Conservation (phyloP, 73 alveolate species). For the Paramecium pentaurelia region DNA sequence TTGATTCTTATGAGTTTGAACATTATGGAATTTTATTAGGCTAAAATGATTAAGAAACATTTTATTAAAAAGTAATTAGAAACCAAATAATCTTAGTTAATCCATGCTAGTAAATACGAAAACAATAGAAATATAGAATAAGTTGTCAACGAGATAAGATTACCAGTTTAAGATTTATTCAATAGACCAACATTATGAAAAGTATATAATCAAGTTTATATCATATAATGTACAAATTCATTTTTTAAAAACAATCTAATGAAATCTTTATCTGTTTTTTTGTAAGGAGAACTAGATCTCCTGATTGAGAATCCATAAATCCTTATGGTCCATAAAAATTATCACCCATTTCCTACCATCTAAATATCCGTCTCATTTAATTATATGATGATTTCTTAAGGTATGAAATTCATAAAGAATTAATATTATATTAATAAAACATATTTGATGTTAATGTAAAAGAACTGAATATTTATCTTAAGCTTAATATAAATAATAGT, state of each 20-base stretch:
- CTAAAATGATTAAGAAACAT: neutral
- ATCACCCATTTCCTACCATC: constrained; percentile 3
- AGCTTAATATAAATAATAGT: too few species aligned
- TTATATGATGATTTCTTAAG: neutral
- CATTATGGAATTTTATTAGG: neutral
- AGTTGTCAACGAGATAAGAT: neutral
- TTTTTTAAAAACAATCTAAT: neutral
- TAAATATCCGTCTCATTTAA: neutral
- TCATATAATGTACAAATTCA: neutral
- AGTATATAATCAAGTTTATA: neutral
- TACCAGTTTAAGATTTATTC: neutral
- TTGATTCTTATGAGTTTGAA: constrained; percentile 28
- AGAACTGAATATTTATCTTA: too few species aligned
- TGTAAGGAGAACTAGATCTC: constrained; percentile 38
- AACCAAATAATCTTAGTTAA: neutral
- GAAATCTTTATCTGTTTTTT: constrained; percentile 51
- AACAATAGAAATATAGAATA: neutral
- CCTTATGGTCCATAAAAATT: constrained; percentile 15
- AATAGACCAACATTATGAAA: constrained; percentile 16
- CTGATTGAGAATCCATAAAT: constrained; percentile 46
- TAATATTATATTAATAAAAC: too few species aligned
- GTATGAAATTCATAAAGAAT: neutral
- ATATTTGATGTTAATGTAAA: too few species aligned
- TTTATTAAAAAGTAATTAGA: neutral
- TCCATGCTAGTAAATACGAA: neutral